Evolutionary conservation across 163 green algal genomes (phyloP), one percentile per base, ranked within the genome.

Genomic region (Chlorella variabilis): DNA sequence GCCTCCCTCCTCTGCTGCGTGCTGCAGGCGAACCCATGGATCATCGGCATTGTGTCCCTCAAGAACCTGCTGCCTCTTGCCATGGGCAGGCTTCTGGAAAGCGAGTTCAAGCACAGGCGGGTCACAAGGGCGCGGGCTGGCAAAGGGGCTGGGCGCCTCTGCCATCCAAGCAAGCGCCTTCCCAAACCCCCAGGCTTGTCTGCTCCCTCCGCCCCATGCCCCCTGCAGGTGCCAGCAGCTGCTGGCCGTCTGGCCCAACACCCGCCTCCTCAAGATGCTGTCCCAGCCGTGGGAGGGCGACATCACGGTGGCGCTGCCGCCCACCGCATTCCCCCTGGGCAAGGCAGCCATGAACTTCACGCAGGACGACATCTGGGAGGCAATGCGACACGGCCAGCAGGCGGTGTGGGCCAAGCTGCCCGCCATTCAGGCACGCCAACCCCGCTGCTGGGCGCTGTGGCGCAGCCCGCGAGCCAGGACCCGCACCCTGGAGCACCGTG

Each of bases 261-360:
- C 84, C 87, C 77, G 91, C 20, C 91, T 91, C 83, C 87, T 97
- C 21, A 96, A 89, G 77, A 88, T 98, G 39, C 93, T 97, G 82
- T 91, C 80, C 42, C 97, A 99, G 93, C 88, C 94, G 0, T 99
- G 97, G 97, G 96, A 99, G 87, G 96, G 96, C 8, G 96, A 99
- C 87, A 88, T 99, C 58, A 99, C 96, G 41, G 95, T 98, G 80
- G 93, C 97, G 31, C 90, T 99, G 89, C 93, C 93, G 83, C 63
- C 63, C 17, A 51, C 48, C 85, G 54, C 91, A 51, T 93, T 90
- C 73, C 84, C 92, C 61, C 33, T 97, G 23, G 80, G 87, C 71
- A 96, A 95, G 80, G 87, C 91, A 31, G 93, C 98, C 51, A 87
- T 90, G 71, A 99, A 99, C 87, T 95, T 94, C 70, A 94, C 91